These are phyloP conservation scores for Cryptococcus neoformans DNA, from an alignment of 1,284 basidiomycete species.

Conservation along the genomic window DNA sequence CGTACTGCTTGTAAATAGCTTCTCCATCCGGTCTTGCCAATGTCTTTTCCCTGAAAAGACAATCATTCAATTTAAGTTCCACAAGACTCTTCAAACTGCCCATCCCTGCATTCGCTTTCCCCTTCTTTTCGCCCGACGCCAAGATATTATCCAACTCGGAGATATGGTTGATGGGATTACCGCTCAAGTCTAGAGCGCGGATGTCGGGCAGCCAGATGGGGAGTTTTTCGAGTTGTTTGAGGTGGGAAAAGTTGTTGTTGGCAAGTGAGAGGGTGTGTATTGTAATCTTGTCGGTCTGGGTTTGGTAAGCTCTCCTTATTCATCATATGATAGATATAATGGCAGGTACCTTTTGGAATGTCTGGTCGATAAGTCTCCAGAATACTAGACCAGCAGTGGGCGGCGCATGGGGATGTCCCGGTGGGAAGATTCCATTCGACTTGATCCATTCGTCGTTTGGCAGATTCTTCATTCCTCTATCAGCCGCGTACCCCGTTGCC, in stretches of 20 bases:
- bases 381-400: constrained; percentile 37
- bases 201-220: constrained; percentile 39
- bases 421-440: constrained; percentile 39
- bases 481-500: not conserved
- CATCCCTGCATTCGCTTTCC: constrained; percentile 33
- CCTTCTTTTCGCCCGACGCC: constrained; percentile 36
- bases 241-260: constrained; percentile 34
- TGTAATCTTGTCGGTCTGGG: constrained; percentile 2
- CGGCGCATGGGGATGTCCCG: constrained; percentile 40
- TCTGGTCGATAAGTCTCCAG: constrained; percentile 38
- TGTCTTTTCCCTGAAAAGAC: constrained; percentile 33
- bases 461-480: constrained; percentile 16
- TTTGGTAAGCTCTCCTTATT: no score
- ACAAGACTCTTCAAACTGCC: constrained; percentile 39
- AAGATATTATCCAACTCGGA: constrained; percentile 35
- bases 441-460: constrained; percentile 39
- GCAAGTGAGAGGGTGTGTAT: constrained; percentile 46
- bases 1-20: constrained; percentile 41
- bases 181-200: constrained; percentile 44
- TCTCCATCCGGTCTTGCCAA: constrained; percentile 28
- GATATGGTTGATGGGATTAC: constrained; percentile 35
- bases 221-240: constrained; percentile 34
- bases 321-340: not conserved
- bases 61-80: constrained; percentile 43
- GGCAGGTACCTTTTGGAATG: constrained; percentile 32